Base-by-base conservation (phyloP, 352 stramenopile genomes). In the Aphanomyces euteiches region DNA sequence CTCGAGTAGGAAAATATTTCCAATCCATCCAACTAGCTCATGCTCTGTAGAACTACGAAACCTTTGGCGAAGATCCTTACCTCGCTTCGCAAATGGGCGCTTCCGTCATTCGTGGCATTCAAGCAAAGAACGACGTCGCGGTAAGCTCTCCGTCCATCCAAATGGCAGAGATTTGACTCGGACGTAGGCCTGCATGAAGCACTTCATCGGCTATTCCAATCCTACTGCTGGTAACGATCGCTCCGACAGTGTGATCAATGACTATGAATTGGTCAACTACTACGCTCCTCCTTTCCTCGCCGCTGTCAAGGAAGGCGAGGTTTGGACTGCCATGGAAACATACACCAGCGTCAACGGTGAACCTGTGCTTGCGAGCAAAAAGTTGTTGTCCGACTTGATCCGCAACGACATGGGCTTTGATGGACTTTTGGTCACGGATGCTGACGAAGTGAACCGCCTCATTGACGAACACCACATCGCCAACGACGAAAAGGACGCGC, bases 261-360 rank as follows among this genome's bases (percentile, higher is more conserved):
- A 93, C 47, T 95, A 82, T 68, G 83, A 93, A 38, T 56, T 95
- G 63, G 77, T 95, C 69, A 95, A 95, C 64, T 84, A 88, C 72
- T 96, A 96, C 56, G 81, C 87, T 1, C 89, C 87, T 17, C 78
- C 90, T 0, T 97, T 96, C 66, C 60, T 90, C 15, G 84, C 88
- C 1, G 89, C 88, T 15, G 85, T 95, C 28, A 77, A 86, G 34
- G 83, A 94, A 7, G 88, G 85, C 6, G 69, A 78, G 3, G 85
- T 85, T 3, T 79, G 93, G 69, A 92, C 92, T 0, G 84, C 89
- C 1, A 98, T 98, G 95, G 93, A 98, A 76, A 95, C 74, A 56
- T 98, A 98, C 79, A 95, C 89, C 56, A 93, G 94, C 61, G 69
- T 97, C 47, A 96, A 97, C 59, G 91, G 91, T 6, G 80, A 97